These are phyloP conservation scores for Asterella californica DNA, from an alignment of 225 moss, liverwort and hornwort genomes.

Conservation along the genomic window DNA sequence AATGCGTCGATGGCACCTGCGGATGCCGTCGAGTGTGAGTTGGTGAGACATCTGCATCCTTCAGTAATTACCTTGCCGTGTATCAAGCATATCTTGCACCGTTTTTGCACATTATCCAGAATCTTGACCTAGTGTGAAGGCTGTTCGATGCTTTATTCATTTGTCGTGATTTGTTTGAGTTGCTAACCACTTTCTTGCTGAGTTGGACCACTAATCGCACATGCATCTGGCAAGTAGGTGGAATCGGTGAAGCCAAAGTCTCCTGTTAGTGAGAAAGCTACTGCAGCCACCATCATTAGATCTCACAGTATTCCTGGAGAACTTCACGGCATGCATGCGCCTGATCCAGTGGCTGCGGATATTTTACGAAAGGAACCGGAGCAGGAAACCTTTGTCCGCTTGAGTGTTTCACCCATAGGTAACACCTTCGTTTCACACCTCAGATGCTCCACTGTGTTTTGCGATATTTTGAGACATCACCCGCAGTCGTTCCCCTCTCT, in stretches of 20 bases:
- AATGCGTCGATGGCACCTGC: slow-evolving; percentile 27
- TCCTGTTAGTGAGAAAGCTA: slow-evolving; percentile 41
- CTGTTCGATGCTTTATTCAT: not conserved
- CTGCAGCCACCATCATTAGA: slow-evolving; percentile 46
- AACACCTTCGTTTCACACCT: slow-evolving; percentile 9
- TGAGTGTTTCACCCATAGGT: slow-evolving; percentile 80
- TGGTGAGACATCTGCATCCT: slow-evolving; percentile 43
- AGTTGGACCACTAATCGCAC: not conserved
- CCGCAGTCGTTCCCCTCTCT: no score
- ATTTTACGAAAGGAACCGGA: slow-evolving; percentile 94
- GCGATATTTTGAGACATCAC: not conserved
- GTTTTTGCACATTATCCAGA: not conserved
- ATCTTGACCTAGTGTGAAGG: not conserved
- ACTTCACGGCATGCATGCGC: slow-evolving; percentile 80
- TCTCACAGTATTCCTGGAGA: slow-evolving; percentile 73
- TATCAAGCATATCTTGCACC: not conserved
- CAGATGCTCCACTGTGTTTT: not conserved
- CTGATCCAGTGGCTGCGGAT: slow-evolving; percentile 86
- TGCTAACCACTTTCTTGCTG: not conserved
- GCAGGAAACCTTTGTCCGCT: slow-evolving; percentile 83
- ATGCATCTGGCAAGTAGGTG: slow-evolving; percentile 55
- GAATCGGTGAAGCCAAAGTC: slow-evolving; percentile 46
- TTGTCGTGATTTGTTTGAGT: not conserved
- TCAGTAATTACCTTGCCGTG: not conserved
- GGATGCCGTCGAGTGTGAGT: slow-evolving; percentile 51